Conservation (phyloP, 164 flowering plant genomes). For the Macadamia tetraphylla region DNA sequence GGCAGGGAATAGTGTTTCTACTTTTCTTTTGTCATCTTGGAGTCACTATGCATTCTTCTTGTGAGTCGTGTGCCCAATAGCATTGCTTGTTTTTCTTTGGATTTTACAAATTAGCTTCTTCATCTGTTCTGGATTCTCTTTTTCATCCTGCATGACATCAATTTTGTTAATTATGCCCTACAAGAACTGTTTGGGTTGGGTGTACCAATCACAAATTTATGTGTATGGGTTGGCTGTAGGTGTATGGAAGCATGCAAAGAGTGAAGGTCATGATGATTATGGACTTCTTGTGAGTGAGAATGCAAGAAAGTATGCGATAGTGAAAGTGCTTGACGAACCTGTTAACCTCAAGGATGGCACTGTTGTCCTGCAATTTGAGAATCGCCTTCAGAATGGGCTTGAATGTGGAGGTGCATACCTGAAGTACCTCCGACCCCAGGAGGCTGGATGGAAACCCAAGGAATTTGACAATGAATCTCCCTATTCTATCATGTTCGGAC, state of each 20-base stretch:
- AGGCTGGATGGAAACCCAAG: constrained; percentile 84
- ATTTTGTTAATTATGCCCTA: too few species aligned
- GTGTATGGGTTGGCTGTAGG: constrained; percentile 34
- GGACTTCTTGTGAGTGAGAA: constrained; percentile 95
- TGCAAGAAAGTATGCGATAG: constrained; percentile 93
- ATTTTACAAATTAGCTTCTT: too few species aligned
- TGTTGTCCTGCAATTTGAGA: constrained; percentile 80
- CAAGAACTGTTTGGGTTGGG: too few species aligned
- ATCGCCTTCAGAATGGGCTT: constrained; percentile 86
- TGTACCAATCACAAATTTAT: background rate
- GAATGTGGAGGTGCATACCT: constrained; percentile 98
- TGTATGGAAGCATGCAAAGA: constrained; percentile 87
- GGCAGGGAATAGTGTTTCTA: too few species aligned
- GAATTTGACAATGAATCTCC: constrained; percentile 90
- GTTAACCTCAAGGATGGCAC: constrained; percentile 62
- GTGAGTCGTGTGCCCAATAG: too few species aligned
- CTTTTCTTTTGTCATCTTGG: too few species aligned
- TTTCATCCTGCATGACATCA: background rate
- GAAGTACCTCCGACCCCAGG: constrained; percentile 95
- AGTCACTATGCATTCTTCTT: too few species aligned
- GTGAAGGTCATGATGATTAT: constrained; percentile 94
- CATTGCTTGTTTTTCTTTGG: too few species aligned
- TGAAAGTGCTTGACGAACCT: constrained; percentile 69
- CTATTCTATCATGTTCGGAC: constrained; percentile 96
- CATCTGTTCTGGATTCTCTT: too few species aligned